Evolutionary conservation across 2,329 filamentous ascomycete species (phyloP), one percentile per base, ranked within the genome.

Genomic region (Curvularia eragrostidis): DNA sequence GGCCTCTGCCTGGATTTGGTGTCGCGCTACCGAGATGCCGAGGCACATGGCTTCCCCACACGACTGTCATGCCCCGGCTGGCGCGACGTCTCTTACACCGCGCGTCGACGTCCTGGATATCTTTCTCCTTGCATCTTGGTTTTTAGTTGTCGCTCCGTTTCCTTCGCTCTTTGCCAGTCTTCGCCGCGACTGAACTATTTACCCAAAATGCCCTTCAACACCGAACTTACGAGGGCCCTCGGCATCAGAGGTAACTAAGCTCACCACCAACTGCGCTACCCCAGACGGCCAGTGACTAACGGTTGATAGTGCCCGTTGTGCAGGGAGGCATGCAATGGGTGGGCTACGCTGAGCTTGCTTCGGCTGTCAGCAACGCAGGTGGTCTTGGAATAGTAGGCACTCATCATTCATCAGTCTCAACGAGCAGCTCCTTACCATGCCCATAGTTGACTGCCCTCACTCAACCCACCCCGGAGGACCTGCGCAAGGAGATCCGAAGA

Each of bases 291-390:
- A n/a, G 21, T 39, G 24, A 86, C 85, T 69, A 73, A 84, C 61
- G 84, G 38, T 15, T 8, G 18, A 53, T 68, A 91, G 89, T 94
- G 64, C 91, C 91, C 69, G 82, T 95, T 61, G 89, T 95, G 58
- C 91, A 95, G 77, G 91, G 91, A 75, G 91, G 91, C 71, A 94
- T 95, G 91, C 88, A 91, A 85, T 89, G 91, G 84, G 87, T 93
- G 63, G 91, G 91, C 57, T 92, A 91, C 70, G 91, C 91, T 49
- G 89, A 91, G 76, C 82, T 93, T 67, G 90, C 90, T 61, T 84
- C 87, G 48, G 89, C 90, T 64, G 90, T 93, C 36, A 76, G 72
- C 63, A 79, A 79, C 52, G 77, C 91, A n/a, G 91, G 91, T 65
- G 91, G 90, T 47, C 83, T 95, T 53, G 91, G 91, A 71, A 88